A percentile compares a stretch with the other conserved stretches of the same genome.
Evolutionary conservation across 306 rosid species (phyloP).

Genomic region (Canavalia ensiformis): DNA sequence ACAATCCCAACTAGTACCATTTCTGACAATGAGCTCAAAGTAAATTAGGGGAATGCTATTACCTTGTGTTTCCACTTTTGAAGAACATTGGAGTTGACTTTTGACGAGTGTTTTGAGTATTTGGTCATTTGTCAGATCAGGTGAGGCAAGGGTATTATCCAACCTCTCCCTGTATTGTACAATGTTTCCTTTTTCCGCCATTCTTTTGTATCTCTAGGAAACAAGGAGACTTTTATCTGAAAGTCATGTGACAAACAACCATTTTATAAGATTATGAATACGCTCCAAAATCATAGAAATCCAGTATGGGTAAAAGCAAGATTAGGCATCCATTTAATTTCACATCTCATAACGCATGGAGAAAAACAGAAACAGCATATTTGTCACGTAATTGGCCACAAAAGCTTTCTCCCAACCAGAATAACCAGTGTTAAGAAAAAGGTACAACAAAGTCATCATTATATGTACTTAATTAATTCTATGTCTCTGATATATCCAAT

Average conservation of each 20-base stretch:
- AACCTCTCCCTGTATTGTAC: constrained; percentile 85
- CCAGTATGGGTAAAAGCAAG: neutral
- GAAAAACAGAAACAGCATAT: constrained; percentile 6
- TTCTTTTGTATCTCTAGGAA: constrained; percentile 53
- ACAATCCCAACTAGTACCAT: neutral
- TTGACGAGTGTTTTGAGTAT: constrained; percentile 68
- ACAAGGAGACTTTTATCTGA: constrained; percentile 46
- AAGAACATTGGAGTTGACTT: constrained; percentile 64
- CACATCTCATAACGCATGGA: neutral
- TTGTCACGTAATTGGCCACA: constrained; percentile 16
- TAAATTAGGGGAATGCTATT: constrained; percentile 13
- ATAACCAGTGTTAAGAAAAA: neutral
- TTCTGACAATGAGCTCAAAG: constrained; percentile 31
- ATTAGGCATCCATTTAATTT: constrained; percentile 2
- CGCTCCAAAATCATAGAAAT: constrained; percentile 45
- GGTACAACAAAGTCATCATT: neutral
- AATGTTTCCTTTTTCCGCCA: constrained; percentile 69
- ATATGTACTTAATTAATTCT: neutral
- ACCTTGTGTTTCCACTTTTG: constrained; percentile 63
- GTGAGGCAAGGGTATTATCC: constrained; percentile 75
- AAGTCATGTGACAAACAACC: constrained; percentile 36
- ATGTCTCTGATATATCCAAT: neutral
- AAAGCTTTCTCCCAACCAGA: neutral
- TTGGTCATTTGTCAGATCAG: constrained; percentile 68
- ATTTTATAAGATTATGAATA: constrained; percentile 40